These are phyloP conservation scores for Aspergillus caelatus DNA, from an alignment of 2,329 filamentous ascomycete species.

Conservation along the genomic window DNA sequence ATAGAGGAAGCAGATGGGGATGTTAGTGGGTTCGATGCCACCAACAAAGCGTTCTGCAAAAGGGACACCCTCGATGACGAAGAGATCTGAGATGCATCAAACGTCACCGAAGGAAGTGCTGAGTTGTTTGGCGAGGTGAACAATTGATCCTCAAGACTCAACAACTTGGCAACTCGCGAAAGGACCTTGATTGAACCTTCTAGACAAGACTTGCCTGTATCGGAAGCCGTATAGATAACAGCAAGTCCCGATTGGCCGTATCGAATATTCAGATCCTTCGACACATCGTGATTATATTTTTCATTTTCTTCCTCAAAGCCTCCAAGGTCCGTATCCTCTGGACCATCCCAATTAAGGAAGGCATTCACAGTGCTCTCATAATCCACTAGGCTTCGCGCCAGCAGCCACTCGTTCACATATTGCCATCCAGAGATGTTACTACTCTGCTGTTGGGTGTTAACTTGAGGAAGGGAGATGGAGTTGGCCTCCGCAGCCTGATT, in stretches of 20 bases:
- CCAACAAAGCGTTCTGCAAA: conserved; percentile 45
- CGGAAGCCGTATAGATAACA: conserved; percentile 58
- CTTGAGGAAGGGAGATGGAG: conserved; percentile 31
- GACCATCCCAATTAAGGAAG: conserved; percentile 62
- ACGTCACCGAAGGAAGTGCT: conserved; percentile 32
- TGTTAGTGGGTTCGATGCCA: conserved; percentile 45
- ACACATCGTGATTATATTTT: conserved; percentile 47
- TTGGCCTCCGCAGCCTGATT: conserved; percentile 33
- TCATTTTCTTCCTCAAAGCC: conserved; percentile 50
- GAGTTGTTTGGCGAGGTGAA: conserved; percentile 26
- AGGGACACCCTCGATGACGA: conserved; percentile 44
- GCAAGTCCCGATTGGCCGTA: conserved; percentile 64
- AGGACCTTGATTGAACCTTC: conserved; percentile 54
- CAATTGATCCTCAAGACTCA: conserved; percentile 53
- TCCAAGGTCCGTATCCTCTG: conserved; percentile 61
- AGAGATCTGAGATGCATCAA: conserved; percentile 35
- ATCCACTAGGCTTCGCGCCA: conserved; percentile 55
- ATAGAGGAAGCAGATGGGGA: conserved; percentile 41
- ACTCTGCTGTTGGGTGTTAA: conserved; percentile 20
- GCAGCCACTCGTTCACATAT: conserved; percentile 61
- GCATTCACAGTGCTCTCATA: conserved; percentile 54
- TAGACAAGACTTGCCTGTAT: conserved; percentile 48
- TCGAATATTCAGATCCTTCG: conserved; percentile 45
- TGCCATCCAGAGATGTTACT: conserved; percentile 55
- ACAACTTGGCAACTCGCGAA: conserved; percentile 52